A percentile compares a stretch with the other conserved stretches of the same genome.
phyloP scores from a whole-genome alignment of 1,284 basidiomycete genomes.

The Rhizoctonia solani region DNA sequence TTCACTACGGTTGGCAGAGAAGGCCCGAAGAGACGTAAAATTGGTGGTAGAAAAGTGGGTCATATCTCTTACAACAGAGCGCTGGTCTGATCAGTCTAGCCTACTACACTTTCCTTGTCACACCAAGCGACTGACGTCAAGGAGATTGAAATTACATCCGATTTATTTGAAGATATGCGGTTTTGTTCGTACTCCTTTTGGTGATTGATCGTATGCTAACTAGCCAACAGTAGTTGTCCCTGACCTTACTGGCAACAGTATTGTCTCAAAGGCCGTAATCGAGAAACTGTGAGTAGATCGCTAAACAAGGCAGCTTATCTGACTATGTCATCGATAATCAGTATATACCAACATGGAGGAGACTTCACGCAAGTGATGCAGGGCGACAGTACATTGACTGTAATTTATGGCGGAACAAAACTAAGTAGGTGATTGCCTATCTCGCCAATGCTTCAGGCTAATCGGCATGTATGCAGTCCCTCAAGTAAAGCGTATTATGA shows the following conservation, averaged over 20 bases:
- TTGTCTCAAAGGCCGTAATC: slow-evolving; percentile 67
- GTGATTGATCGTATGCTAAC: neutral
- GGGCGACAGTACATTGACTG: slow-evolving; percentile 46
- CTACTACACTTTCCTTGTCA: slow-evolving; percentile 66
- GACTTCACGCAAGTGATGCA: slow-evolving; percentile 64
- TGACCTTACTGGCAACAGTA: slow-evolving; percentile 72
- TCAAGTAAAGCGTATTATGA: slow-evolving; percentile 37
- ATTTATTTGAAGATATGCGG: slow-evolving; percentile 71
- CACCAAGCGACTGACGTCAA: slow-evolving; percentile 66
- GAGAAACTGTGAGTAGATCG: slow-evolving; percentile 59
- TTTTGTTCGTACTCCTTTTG: slow-evolving; percentile 63
- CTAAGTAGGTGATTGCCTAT: slow-evolving; percentile 60
- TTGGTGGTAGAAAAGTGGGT: slow-evolving; percentile 57
- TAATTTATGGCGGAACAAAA: slow-evolving; percentile 67
- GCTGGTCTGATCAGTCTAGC: slow-evolving; percentile 1
- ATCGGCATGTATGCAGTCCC: slow-evolving; percentile 30
- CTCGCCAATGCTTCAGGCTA: slow-evolving; percentile 47
- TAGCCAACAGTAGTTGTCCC: slow-evolving; percentile 66
- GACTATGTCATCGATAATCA: slow-evolving; percentile 42
- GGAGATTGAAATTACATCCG: slow-evolving; percentile 60
- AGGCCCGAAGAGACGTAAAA: slow-evolving; percentile 68
- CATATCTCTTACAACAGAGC: neutral
- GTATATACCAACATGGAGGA: slow-evolving; percentile 80
- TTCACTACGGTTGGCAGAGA: slow-evolving; percentile 47
- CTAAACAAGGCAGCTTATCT: neutral